Evolutionary conservation across 441 rosid genomes (phyloP).

Genomic region (Syzygium syzygioides): DNA sequence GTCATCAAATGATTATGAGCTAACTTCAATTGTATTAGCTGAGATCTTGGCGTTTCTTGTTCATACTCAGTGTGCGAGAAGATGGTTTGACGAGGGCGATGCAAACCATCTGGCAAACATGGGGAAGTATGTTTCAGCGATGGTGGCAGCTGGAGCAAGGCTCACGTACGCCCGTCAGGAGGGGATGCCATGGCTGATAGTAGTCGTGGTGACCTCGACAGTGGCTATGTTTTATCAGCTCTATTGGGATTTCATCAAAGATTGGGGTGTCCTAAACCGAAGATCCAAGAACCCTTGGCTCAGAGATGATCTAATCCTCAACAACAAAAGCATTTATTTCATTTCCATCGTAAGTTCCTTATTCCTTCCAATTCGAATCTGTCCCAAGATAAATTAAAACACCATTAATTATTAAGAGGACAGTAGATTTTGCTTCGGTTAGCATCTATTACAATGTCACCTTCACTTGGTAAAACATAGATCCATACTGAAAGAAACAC

Average conservation of each 20-base stretch:
- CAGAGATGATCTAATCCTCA: slow-evolving; percentile 74
- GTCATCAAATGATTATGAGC: neutral
- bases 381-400: neutral
- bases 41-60: neutral
- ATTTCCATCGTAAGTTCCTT: slow-evolving; percentile 65
- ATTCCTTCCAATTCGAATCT: neutral
- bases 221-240: slow-evolving; percentile 76
- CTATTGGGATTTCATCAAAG: slow-evolving; percentile 97
- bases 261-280: slow-evolving; percentile 83
- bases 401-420: too few relatives aligned
- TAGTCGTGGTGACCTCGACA: slow-evolving; percentile 62
- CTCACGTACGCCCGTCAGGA: slow-evolving; percentile 60
- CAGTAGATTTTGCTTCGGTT: too few relatives aligned
- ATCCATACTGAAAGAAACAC: neutral
- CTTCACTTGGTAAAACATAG: neutral
- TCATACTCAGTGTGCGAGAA: slow-evolving; percentile 64
- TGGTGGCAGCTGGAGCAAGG: slow-evolving; percentile 93
- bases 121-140: slow-evolving; percentile 97
- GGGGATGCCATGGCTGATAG: slow-evolving; percentile 43
- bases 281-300: slow-evolving; percentile 80
- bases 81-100: slow-evolving; percentile 88
- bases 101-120: slow-evolving; percentile 73
- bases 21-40: neutral
- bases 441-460: neutral
- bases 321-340: slow-evolving; percentile 62